Conservation (phyloP, 345 rosid genomes). For the Turritis glabra region DNA sequence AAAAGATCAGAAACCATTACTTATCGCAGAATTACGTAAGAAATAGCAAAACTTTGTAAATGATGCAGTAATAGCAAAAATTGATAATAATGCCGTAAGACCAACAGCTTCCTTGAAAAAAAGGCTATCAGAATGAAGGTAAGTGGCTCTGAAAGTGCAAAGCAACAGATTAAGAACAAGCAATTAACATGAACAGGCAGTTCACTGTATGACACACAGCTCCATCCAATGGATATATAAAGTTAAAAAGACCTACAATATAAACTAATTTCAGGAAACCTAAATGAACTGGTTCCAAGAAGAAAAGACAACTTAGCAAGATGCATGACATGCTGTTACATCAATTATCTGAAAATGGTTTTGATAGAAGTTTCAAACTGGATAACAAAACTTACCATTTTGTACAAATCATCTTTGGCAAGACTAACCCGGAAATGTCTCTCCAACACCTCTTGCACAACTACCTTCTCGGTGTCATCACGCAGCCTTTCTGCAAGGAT, state of each 20-base stretch:
- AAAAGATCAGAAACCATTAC: conserved; percentile 7
- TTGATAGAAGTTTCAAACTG: neutral
- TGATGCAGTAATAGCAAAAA: conserved; percentile 7
- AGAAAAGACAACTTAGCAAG: neutral
- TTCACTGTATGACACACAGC: neutral
- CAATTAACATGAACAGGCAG: conserved; percentile 3
- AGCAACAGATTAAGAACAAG: conserved; percentile 11
- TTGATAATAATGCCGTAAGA: conserved; percentile 4
- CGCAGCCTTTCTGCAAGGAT: conserved; percentile 94
- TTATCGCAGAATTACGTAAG: neutral
- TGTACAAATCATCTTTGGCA: conserved; percentile 65
- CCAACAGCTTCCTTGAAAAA: neutral
- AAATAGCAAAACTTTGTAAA: neutral
- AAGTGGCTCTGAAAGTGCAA: conserved; percentile 7
- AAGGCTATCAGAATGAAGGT: conserved; percentile 5
- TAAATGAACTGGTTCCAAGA: conserved; percentile 10
- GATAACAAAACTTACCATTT: conserved; percentile 49
- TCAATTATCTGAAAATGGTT: neutral
- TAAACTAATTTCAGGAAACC: conserved; percentile 10
- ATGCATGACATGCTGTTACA: conserved; percentile 10
- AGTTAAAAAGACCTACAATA: conserved; percentile 15
- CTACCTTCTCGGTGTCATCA: conserved; percentile 71
- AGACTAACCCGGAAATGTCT: conserved; percentile 63
- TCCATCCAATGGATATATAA: neutral
- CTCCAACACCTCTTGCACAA: conserved; percentile 79